phyloP scores from a whole-genome alignment of 441 rosid genomes.

The Pelargonium citronellum region DNA sequence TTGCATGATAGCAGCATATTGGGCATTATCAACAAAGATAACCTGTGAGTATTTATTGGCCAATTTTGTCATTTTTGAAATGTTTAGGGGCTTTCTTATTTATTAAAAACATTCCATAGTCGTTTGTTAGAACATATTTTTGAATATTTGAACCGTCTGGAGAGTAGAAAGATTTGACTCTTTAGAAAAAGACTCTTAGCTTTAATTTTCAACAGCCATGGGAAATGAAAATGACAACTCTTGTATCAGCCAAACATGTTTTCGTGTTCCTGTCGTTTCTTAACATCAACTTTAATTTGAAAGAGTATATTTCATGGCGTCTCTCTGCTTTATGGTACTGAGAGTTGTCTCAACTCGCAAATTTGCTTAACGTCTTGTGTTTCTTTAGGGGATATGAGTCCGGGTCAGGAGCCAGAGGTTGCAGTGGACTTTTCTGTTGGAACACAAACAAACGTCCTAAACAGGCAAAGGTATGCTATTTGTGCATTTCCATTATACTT shows the following conservation, averaged over 20 bases:
- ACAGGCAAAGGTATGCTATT: constrained; percentile 53
- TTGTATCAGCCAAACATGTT: neutral
- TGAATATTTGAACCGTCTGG: too few species aligned
- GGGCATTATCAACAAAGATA: constrained; percentile 57
- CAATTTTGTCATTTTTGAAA: constrained; percentile 8
- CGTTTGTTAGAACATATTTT: too few species aligned
- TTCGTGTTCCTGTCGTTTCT: neutral
- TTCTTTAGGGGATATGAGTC: constrained; percentile 76
- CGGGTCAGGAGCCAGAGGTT: constrained; percentile 67
- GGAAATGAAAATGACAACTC: neutral
- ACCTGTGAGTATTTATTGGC: constrained; percentile 51
- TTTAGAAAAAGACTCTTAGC: neutral
- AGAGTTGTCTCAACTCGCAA: neutral
- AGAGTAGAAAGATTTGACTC: too few species aligned
- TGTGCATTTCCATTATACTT: neutral
- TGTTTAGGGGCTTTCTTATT: too few species aligned
- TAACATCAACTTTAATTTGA: neutral
- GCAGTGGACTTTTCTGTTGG: constrained; percentile 84
- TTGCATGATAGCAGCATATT: constrained; percentile 53
- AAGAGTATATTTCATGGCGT: neutral
- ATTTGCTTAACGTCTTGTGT: constrained; percentile 10
- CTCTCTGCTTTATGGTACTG: neutral
- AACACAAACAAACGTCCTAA: constrained; percentile 35
- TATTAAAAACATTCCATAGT: too few species aligned
- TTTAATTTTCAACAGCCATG: neutral